Percentiles rank a stretch among this genome's conserved stretches.
Conservation (phyloP, 2,329 filamentous ascomycete genomes). For the Hypoxylon sp. region DNA sequence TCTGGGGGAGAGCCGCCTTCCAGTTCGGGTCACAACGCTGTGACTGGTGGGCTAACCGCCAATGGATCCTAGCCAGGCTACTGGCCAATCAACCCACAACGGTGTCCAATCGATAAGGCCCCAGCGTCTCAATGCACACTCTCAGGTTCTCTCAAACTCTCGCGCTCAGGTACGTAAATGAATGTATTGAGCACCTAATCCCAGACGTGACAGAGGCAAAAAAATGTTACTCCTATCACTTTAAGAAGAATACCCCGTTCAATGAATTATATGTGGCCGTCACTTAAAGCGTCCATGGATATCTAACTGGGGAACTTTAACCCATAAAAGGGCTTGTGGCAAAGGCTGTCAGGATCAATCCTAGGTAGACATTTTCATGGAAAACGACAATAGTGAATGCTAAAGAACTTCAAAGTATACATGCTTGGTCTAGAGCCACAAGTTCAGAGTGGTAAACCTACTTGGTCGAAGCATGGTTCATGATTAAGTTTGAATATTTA, state of each 20-base stretch:
- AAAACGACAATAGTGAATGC: background rate
- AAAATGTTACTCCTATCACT: background rate
- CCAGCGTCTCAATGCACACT: background rate
- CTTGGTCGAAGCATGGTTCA: no score
- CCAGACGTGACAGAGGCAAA: no score
- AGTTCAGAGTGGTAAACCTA: no score
- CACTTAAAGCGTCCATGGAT: no score
- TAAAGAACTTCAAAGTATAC: background rate
- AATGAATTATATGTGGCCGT: background rate
- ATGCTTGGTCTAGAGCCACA: no score
- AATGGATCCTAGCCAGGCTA: constrained; percentile 23
- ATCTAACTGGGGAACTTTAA: background rate
- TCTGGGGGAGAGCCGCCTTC: constrained; percentile 29
- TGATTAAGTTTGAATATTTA: no score
- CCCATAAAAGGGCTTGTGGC: background rate
- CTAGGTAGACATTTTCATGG: background rate
- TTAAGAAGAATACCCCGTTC: background rate
- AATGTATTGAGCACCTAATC: no score
- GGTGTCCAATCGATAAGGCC: constrained; percentile 12
- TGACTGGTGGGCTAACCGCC: constrained; percentile 43
- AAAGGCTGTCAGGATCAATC: background rate
- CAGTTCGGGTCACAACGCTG: constrained; percentile 26
- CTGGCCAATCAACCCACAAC: constrained; percentile 3
- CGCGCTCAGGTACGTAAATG: background rate
- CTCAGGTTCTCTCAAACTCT: background rate